Percentiles rank a stretch among this genome's conserved stretches.
phyloP scores from a whole-genome alignment of 2,329 filamentous ascomycete genomes.

The Myriosclerotinia curreyana region DNA sequence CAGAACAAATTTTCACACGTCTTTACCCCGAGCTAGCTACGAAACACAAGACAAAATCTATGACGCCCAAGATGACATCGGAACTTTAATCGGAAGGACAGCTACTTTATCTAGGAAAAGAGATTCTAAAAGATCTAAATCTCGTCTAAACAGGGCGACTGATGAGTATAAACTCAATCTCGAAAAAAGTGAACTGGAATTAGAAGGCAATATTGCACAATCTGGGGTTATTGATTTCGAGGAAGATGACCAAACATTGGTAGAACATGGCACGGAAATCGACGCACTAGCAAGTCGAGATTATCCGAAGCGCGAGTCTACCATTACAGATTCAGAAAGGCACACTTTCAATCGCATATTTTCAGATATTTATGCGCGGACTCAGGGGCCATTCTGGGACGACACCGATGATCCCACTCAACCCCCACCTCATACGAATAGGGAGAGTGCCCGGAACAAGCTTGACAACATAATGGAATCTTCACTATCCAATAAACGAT shows the following conservation, averaged over 20 bases:
- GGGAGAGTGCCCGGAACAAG: conserved; percentile 26
- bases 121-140: background rate
- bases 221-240: conserved; percentile 22
- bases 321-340: conserved; percentile 56
- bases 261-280: conserved; percentile 28
- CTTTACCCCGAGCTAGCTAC: conserved; percentile 7
- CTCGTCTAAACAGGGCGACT: background rate
- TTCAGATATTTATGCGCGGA: conserved; percentile 51
- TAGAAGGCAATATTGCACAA: conserved; percentile 8
- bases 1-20: conserved; percentile 12
- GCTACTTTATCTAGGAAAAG: background rate
- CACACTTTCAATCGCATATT: conserved; percentile 54
- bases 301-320: conserved; percentile 42
- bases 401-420: background rate
- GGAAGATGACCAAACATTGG: conserved; percentile 22
- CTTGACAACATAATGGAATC: conserved; percentile 29
- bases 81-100: background rate
- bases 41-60: background rate
- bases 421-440: background rate
- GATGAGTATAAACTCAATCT: background rate
- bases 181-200: conserved; percentile 16
- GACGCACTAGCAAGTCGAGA: conserved; percentile 28
- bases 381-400: conserved; percentile 31
- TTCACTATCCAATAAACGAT: conserved; percentile 20
- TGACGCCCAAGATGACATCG: background rate